These are phyloP conservation scores for Pyrenochaeta sp. DNA, from an alignment of 2,329 filamentous ascomycete genomes.

Conservation along the genomic window DNA sequence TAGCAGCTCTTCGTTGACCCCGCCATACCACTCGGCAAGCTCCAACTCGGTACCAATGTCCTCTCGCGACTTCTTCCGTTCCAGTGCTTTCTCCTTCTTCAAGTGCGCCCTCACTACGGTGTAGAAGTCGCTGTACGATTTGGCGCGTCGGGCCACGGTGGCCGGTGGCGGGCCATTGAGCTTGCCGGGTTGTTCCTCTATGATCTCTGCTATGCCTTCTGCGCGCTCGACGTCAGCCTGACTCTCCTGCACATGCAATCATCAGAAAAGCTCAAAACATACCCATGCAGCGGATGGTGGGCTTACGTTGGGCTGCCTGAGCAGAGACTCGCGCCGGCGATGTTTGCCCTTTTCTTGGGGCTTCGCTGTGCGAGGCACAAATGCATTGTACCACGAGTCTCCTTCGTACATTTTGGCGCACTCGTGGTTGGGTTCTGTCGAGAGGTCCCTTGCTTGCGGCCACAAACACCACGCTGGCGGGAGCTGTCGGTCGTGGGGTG, in stretches of 20 bases:
- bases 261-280: slow-evolving; percentile 51
- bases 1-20: slow-evolving; percentile 72
- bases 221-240: slow-evolving; percentile 62
- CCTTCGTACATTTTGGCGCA: slow-evolving; percentile 71
- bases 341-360: slow-evolving; percentile 56
- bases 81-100: slow-evolving; percentile 58
- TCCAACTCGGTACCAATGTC: slow-evolving; percentile 66
- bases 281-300: slow-evolving; percentile 44
- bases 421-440: not conserved
- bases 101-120: slow-evolving; percentile 67
- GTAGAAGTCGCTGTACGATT: slow-evolving; percentile 83
- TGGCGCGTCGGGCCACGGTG: slow-evolving; percentile 70
- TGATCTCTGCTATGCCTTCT: slow-evolving; percentile 66
- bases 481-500: slow-evolving; percentile 3
- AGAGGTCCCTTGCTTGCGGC: slow-evolving; percentile 7
- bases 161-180: slow-evolving; percentile 71
- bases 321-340: slow-evolving; percentile 73
- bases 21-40: slow-evolving; percentile 66
- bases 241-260: slow-evolving; percentile 58
- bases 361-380: slow-evolving; percentile 70
- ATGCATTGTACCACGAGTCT: slow-evolving; percentile 80
- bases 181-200: slow-evolving; percentile 64
- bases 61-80: slow-evolving; percentile 50
- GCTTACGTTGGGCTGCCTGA: slow-evolving; percentile 63
- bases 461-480: not conserved